Percentiles rank a stretch among this genome's conserved stretches.
These are phyloP conservation scores for Xylaria scruposa DNA, from an alignment of 495 filamentous ascomycete genomes.

Conservation along the genomic window DNA sequence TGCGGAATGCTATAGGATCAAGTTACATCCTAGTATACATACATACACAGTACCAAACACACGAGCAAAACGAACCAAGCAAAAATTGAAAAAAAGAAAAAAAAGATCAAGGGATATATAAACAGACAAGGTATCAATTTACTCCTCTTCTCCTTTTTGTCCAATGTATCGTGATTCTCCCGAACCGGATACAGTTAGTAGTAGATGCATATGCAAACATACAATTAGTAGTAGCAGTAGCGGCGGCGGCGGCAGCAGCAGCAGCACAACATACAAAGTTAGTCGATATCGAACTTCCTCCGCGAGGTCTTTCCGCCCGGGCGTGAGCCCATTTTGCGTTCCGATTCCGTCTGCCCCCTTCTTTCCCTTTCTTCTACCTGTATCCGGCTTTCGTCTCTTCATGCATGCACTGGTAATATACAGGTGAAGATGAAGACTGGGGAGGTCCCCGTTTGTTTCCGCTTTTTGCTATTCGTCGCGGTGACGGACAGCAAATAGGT, in stretches of 20 bases:
- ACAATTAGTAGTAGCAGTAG: no score
- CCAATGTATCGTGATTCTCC: neutral
- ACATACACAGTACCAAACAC: neutral
- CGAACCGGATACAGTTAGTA: conserved; percentile 13
- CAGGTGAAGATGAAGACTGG: neutral
- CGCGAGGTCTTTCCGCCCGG: conserved; percentile 2
- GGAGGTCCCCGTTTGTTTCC: neutral
- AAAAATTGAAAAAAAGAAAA: neutral
- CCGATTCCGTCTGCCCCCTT: neutral
- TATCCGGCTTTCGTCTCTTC: conserved; percentile 8
- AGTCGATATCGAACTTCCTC: neutral
- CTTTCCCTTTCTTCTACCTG: neutral
- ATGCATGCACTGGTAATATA: conserved; percentile 17
- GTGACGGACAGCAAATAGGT: neutral
- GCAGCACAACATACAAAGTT: conserved; percentile 1
- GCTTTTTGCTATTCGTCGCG: neutral
- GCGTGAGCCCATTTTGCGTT: conserved; percentile 14
- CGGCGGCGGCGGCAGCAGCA: no score
- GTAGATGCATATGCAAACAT: conserved; percentile 3
- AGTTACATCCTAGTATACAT: neutral
- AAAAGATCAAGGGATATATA: neutral
- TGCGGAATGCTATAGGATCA: neutral
- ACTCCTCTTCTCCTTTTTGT: neutral
- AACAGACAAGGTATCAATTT: conserved; percentile 12
- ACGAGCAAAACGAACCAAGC: neutral